phyloP scores from a whole-genome alignment of 2,329 filamentous ascomycete genomes.

The Cadophora malorum region DNA sequence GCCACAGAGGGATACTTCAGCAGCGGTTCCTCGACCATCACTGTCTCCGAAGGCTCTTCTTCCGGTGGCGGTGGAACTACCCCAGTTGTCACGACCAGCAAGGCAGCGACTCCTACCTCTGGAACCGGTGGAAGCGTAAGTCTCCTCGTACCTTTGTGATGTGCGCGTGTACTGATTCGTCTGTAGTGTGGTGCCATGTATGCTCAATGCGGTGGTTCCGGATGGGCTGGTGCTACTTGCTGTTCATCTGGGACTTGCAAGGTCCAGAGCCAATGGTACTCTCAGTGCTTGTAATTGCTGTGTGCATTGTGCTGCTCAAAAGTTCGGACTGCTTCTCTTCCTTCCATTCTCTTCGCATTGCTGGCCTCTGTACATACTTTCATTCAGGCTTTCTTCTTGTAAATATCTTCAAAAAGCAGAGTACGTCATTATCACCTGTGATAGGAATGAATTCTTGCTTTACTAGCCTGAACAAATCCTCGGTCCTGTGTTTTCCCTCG shows the following conservation, averaged over 20 bases:
- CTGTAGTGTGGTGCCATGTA: not conserved
- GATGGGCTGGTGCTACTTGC: slow-evolving; percentile 29
- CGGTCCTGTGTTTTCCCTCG: not conserved
- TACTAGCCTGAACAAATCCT: not conserved
- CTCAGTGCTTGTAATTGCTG: slow-evolving; percentile 21
- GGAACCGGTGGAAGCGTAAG: slow-evolving; percentile 16
- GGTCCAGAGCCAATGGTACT: slow-evolving; percentile 31
- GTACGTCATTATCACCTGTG: not conserved
- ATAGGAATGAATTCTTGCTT: not conserved
- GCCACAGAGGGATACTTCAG: slow-evolving; percentile 21
- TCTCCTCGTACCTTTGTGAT: not conserved
- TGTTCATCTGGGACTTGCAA: slow-evolving; percentile 25
- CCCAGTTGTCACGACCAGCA: slow-evolving; percentile 12
- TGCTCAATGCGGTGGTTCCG: slow-evolving; percentile 19
- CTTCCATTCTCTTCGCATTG: not conserved
- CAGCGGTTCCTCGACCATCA: slow-evolving; percentile 9
- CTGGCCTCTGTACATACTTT: slow-evolving; percentile 1
- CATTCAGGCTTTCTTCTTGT: not conserved
- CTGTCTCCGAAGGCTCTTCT: slow-evolving; percentile 9
- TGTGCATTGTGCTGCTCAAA: not conserved
- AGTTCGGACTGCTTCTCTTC: not conserved
- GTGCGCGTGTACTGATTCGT: not conserved
- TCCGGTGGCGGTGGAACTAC: not conserved
- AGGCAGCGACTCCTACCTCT: not conserved
- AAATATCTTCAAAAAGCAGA: not conserved